Conservation (phyloP, 140 eudicot genomes). For the Anethum foeniculum region DNA sequence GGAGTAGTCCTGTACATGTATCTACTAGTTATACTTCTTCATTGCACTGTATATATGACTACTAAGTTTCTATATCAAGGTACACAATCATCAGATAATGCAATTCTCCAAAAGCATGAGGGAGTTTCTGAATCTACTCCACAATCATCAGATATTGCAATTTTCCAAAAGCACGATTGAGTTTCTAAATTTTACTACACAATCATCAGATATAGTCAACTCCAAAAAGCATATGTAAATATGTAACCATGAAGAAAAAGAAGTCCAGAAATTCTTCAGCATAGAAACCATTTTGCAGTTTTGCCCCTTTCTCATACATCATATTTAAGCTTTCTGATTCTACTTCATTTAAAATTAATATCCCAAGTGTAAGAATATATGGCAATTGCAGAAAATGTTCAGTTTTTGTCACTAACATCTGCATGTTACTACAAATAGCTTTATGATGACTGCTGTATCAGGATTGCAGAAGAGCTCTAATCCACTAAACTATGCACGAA, state of each 20-base stretch:
- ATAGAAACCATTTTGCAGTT: not conserved
- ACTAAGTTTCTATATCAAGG: not conserved
- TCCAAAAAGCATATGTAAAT: not conserved
- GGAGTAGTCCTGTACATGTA: not conserved
- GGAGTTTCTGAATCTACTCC: not conserved
- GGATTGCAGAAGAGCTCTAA: not conserved
- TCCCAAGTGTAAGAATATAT: not conserved
- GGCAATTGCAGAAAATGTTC: not conserved
- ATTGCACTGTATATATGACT: not conserved
- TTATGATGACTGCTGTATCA: not conserved
- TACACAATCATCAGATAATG: not conserved
- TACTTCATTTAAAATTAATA: not conserved
- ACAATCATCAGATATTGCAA: not conserved
- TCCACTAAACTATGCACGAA: not conserved
- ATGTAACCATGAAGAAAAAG: not conserved
- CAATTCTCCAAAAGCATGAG: not conserved
- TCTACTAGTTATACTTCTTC: not conserved
- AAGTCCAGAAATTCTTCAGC: not conserved
- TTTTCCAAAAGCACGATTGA: not conserved
- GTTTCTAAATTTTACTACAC: not conserved
- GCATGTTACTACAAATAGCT: not conserved
- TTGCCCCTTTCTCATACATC: not conserved
- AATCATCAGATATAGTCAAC: not conserved
- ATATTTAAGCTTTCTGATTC: not conserved
- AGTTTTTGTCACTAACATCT: not conserved